These are phyloP conservation scores for Clitopilus passeckerianus DNA, from an alignment of 768 basidiomycete genomes.

Conservation along the genomic window DNA sequence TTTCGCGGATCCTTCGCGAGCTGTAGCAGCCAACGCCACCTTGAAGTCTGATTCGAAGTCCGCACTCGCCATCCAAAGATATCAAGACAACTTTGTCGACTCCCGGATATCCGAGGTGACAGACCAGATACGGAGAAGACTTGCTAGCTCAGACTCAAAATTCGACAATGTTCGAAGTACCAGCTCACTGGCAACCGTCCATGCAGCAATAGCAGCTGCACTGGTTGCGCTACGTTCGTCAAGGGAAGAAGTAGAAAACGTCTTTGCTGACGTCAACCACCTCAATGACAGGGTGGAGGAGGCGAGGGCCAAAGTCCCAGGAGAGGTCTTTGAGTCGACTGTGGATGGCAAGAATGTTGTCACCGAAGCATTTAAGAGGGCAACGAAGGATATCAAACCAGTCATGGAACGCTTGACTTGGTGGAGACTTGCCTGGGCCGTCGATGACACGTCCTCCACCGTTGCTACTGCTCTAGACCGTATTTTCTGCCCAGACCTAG, in stretches of 20 bases:
- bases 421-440: slow-evolving; percentile 39
- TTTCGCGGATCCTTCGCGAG: slow-evolving; percentile 55
- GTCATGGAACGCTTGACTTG: slow-evolving; percentile 39
- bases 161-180: slow-evolving; percentile 19
- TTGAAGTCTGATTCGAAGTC: slow-evolving; percentile 43
- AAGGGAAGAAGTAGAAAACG: slow-evolving; percentile 27
- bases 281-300: slow-evolving; percentile 35
- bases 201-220: slow-evolving; percentile 33
- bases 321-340: slow-evolving; percentile 31
- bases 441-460: slow-evolving; percentile 40
- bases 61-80: slow-evolving; percentile 50
- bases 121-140: slow-evolving; percentile 29
- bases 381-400: slow-evolving; percentile 28
- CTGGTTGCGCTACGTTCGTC: slow-evolving; percentile 22
- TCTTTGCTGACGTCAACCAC: slow-evolving; percentile 27
- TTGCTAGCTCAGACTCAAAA: slow-evolving; percentile 10
- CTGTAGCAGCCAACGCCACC: slow-evolving; percentile 44
- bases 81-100: slow-evolving; percentile 55
- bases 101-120: slow-evolving; percentile 51
- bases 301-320: slow-evolving; percentile 25
- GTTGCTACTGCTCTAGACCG: slow-evolving; percentile 30
- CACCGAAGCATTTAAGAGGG: slow-evolving; percentile 27
- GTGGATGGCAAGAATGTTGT: slow-evolving; percentile 22
- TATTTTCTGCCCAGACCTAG: slow-evolving; percentile 42
- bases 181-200: slow-evolving; percentile 32